Conservation (phyloP, 2,329 filamentous ascomycete species). For the Didymella sp. region DNA sequence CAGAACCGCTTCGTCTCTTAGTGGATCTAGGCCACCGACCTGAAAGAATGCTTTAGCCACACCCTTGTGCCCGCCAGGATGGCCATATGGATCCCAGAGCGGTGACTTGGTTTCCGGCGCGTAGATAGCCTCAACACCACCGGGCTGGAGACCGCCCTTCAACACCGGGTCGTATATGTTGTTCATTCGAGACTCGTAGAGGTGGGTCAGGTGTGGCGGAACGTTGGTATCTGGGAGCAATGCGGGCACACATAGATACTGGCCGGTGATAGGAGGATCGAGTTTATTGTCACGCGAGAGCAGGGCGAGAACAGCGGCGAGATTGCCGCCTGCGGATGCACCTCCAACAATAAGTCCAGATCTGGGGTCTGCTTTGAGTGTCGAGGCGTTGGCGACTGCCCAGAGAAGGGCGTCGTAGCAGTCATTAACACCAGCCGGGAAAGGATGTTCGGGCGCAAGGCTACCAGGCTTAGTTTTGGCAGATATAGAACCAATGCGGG, state of each 20-base stretch:
- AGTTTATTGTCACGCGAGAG: conserved; percentile 52
- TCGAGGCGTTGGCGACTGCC: conserved; percentile 42
- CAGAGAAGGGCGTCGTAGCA: conserved; percentile 56
- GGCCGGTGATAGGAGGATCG: conserved; percentile 54
- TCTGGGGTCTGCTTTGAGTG: conserved; percentile 51
- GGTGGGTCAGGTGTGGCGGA: conserved; percentile 49
- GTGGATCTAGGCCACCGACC: conserved; percentile 57
- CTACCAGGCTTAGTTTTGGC: conserved; percentile 23
- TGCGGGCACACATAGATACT: conserved; percentile 57
- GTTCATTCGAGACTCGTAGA: conserved; percentile 51
- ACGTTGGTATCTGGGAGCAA: conserved; percentile 53
- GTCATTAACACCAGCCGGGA: conserved; percentile 59
- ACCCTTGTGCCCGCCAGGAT: conserved; percentile 48
- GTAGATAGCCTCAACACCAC: conserved; percentile 31
- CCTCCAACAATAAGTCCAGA: conserved; percentile 61
- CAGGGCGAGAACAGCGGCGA: conserved; percentile 58
- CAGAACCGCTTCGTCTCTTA: conserved; percentile 59
- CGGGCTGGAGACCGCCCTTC: conserved; percentile 19
- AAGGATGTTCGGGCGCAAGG: conserved; percentile 60
- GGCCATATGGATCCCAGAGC: conserved; percentile 44
- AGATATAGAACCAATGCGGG: neutral
- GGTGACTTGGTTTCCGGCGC: conserved; percentile 36
- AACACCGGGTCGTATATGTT: conserved; percentile 35
- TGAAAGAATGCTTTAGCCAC: conserved; percentile 57
- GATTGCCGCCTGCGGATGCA: conserved; percentile 61